These are phyloP conservation scores for Eimeria falciformis DNA, from an alignment of 169 alveolate species.

Conservation along the genomic window DNA sequence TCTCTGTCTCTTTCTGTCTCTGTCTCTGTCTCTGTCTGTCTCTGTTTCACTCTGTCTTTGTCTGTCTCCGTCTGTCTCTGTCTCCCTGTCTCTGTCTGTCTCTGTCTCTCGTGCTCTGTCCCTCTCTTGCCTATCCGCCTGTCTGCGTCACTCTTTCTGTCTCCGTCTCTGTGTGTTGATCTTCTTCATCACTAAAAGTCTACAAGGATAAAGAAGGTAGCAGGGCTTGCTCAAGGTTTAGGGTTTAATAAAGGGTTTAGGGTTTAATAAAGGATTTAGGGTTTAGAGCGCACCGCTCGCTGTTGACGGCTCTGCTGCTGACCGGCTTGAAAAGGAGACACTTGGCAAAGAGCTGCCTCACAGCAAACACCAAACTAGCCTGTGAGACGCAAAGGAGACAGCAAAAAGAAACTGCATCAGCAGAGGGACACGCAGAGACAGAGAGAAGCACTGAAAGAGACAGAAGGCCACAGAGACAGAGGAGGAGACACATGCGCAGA, in stretches of 20 bases:
- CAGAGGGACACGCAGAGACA: too few species aligned
- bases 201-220: too few species aligned
- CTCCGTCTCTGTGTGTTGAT: too few species aligned
- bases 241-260: conserved; percentile 7
- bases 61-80: not conserved
- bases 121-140: too few species aligned
- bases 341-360: conserved; percentile 33
- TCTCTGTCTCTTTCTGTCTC: not conserved
- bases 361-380: conserved; percentile 67
- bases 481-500: too few species aligned
- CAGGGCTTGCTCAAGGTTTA: not conserved
- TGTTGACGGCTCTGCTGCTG: conserved; percentile 55
- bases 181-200: too few species aligned
- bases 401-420: not conserved
- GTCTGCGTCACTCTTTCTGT: too few species aligned
- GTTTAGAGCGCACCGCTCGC: conserved; percentile 34
- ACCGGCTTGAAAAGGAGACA: conserved; percentile 52
- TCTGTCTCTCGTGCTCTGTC: not conserved
- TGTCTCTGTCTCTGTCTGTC: not conserved
- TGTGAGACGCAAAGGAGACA: not conserved
- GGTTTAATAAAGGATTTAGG: not conserved
- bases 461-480: too few species aligned
- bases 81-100: not conserved
- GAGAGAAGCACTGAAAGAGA: too few species aligned
- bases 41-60: not conserved